Conservation (phyloP, 2,329 filamentous ascomycete species). For the Xylaria sp. region DNA sequence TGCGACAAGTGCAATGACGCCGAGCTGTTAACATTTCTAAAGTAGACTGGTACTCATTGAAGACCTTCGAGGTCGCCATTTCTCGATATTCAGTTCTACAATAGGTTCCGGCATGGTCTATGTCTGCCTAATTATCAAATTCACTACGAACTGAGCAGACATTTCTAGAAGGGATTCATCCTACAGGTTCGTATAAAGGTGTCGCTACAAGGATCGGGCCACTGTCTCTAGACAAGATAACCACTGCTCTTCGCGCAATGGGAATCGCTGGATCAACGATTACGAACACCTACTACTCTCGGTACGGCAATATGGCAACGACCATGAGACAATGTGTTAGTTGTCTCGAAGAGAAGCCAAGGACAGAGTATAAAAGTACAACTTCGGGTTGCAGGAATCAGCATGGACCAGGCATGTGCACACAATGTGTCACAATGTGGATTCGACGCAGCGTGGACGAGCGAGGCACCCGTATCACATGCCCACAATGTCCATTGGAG, state of each 20-base stretch:
- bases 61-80: not conserved
- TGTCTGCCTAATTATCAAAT: not conserved
- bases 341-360: constrained; percentile 7
- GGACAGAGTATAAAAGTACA: not conserved
- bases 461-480: not conserved
- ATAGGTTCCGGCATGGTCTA: not conserved
- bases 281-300: not conserved
- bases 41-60: not conserved
- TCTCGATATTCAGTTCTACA: not conserved
- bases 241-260: not conserved
- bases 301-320: not conserved
- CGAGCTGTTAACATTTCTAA: not conserved
- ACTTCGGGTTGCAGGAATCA: not conserved
- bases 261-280: not conserved
- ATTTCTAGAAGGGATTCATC: too few relatives aligned
- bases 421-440: constrained; percentile 5
- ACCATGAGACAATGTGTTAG: not conserved
- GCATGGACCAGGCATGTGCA: not conserved
- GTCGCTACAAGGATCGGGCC: not conserved
- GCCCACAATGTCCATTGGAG: constrained; percentile 14
- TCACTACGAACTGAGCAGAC: not conserved
- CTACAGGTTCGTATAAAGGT: not conserved
- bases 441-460: constrained; percentile 1
- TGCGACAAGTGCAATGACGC: too few relatives aligned
- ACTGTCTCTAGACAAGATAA: not conserved